A percentile compares a stretch with the other conserved stretches of the same genome.
phyloP scores from a whole-genome alignment of 495 filamentous ascomycete species.

The Achaetomiella virescens region DNA sequence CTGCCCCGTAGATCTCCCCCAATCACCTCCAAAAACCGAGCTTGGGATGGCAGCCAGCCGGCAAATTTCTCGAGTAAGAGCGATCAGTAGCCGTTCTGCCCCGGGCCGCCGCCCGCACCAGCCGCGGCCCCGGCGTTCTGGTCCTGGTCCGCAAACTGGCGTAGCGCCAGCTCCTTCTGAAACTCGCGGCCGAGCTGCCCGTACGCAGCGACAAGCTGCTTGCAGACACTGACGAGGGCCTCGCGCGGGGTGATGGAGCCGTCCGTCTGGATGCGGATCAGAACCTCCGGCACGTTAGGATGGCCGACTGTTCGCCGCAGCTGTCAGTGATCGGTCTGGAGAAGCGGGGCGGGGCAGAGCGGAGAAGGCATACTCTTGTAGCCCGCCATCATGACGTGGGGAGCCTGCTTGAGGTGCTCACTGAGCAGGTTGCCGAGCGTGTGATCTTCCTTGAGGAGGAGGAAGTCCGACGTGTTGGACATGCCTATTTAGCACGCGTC shows the following conservation, averaged over 20 bases:
- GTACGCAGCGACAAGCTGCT: conserved; percentile 70
- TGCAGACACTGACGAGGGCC: conserved; percentile 71
- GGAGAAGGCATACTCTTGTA: conserved; percentile 62
- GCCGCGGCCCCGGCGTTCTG: conserved; percentile 33
- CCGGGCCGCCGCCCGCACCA: conserved; percentile 5
- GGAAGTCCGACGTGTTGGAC: conserved; percentile 81
- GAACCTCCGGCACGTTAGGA: conserved; percentile 77
- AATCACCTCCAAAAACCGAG: background rate
- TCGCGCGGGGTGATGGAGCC: conserved; percentile 79
- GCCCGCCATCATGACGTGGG: conserved; percentile 75
- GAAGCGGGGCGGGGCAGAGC: background rate
- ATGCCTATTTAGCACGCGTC: conserved; percentile 51
- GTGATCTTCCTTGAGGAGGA: conserved; percentile 94
- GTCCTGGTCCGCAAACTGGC: conserved; percentile 73
- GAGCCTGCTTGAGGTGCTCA: conserved; percentile 68
- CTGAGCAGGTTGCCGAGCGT: conserved; percentile 87
- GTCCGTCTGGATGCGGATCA: conserved; percentile 88
- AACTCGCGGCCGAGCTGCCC: conserved; percentile 76
- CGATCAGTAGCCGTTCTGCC: conserved; percentile 1
- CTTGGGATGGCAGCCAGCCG: background rate
- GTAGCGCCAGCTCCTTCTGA: conserved; percentile 89
- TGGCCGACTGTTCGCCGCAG: conserved; percentile 59
- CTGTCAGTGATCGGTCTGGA: background rate
- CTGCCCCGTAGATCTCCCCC: too few species aligned
- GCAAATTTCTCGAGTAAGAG: background rate